Evolutionary conservation across 495 filamentous ascomycete genomes (phyloP).

Genomic region (Trichoderma parareesei): DNA sequence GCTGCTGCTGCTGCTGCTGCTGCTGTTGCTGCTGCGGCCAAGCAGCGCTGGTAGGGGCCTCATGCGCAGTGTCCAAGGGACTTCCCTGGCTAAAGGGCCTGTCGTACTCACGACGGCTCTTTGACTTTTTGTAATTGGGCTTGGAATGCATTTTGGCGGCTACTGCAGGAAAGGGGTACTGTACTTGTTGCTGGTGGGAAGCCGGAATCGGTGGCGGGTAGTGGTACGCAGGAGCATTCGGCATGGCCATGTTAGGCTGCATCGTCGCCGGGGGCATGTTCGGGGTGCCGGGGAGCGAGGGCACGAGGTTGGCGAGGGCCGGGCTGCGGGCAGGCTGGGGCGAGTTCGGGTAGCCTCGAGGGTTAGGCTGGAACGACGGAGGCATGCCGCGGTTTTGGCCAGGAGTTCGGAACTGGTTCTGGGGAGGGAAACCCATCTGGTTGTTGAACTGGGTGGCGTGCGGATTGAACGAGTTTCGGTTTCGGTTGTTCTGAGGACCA

Average conservation of each 20-base stretch:
- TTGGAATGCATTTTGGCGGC: conserved; percentile 16
- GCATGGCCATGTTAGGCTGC: conserved; percentile 33
- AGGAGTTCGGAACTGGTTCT: conserved; percentile 45
- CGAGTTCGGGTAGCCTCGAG: conserved; percentile 56
- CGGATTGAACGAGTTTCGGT: conserved; percentile 42
- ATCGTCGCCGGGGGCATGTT: conserved; percentile 50
- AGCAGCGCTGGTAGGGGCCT: conserved; percentile 20
- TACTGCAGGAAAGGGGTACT: conserved; percentile 42
- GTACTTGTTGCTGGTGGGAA: conserved; percentile 51
- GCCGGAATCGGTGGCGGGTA: conserved; percentile 50
- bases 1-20: conserved; percentile 7
- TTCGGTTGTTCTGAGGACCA: conserved; percentile 46
- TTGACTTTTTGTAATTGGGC: conserved; percentile 29
- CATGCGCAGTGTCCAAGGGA: conserved; percentile 25
- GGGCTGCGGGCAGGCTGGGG: conserved; percentile 66
- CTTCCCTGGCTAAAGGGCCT: conserved; percentile 28
- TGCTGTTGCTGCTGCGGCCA: background rate
- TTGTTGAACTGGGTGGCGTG: conserved; percentile 47
- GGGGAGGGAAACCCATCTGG: conserved; percentile 61
- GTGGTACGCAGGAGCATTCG: conserved; percentile 53
- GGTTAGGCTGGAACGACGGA: conserved; percentile 56
- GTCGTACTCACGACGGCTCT: conserved; percentile 36
- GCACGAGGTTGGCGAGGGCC: conserved; percentile 53
- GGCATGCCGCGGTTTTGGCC: conserved; percentile 62
- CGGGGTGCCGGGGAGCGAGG: conserved; percentile 60